Conservation (phyloP, 2,329 filamentous ascomycete genomes). For the Cladobotryum protrusum region DNA sequence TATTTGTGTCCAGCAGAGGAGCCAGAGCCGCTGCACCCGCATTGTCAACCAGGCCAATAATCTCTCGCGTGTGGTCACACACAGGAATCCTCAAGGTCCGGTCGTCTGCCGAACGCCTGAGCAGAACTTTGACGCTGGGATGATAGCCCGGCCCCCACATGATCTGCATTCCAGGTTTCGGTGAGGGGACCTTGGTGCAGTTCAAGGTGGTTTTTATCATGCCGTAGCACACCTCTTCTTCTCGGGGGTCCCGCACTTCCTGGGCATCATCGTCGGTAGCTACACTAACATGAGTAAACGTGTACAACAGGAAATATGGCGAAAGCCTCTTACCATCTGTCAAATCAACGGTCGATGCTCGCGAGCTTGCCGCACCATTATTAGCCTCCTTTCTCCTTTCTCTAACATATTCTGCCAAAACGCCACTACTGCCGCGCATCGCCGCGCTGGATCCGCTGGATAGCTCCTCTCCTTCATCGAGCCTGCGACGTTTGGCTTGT, state of each 20-base stretch:
- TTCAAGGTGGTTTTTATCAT: conserved; percentile 65
- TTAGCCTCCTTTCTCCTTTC: conserved; percentile 46
- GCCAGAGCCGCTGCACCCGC: conserved; percentile 61
- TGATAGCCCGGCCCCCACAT: conserved; percentile 56
- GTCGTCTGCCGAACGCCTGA: conserved; percentile 54
- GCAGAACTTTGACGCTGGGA: conserved; percentile 67
- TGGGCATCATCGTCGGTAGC: conserved; percentile 51
- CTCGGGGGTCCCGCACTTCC: conserved; percentile 52
- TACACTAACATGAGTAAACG: conserved; percentile 20
- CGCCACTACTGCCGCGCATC: conserved; percentile 42
- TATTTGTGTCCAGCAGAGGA: conserved; percentile 63
- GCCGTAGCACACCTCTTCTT: conserved; percentile 75
- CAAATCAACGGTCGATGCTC: conserved; percentile 49
- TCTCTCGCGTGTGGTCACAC: conserved; percentile 61
- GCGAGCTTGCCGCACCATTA: conserved; percentile 16
- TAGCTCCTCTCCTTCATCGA: conserved; percentile 40
- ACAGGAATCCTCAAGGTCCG: conserved; percentile 60
- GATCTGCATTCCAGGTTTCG: conserved; percentile 56
- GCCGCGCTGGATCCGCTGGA: conserved; percentile 27
- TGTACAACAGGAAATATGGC: conserved; percentile 14
- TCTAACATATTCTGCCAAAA: conserved; percentile 61
- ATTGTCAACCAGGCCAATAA: conserved; percentile 71
- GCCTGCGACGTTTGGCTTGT: conserved; percentile 61
- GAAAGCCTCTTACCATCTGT: conserved; percentile 39
- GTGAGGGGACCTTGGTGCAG: conserved; percentile 61